Conservation (phyloP, 2,329 filamentous ascomycete genomes). For the Elsinoe necatrix region DNA sequence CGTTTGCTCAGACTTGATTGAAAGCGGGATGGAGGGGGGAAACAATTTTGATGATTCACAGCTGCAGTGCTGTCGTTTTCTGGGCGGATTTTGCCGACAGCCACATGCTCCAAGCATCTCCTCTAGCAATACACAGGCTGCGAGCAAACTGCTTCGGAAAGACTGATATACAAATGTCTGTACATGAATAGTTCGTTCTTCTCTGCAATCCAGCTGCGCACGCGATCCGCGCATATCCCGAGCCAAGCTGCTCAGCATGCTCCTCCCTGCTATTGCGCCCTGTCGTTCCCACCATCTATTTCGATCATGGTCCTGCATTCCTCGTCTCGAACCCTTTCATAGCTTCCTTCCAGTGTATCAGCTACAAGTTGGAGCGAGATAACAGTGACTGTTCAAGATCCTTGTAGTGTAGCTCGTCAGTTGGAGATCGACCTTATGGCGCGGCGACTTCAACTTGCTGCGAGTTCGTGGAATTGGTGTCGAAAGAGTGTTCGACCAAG, state of each 20-base stretch:
- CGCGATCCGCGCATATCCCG: neutral
- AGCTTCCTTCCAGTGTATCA: neutral
- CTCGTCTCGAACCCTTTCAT: neutral
- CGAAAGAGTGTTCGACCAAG: too few species aligned
- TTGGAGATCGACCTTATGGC: too few species aligned
- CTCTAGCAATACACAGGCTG: too few species aligned
- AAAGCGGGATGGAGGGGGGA: constrained; percentile 9
- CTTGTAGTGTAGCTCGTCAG: too few species aligned
- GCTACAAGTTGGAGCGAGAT: too few species aligned
- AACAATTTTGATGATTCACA: constrained; percentile 14
- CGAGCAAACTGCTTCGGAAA: too few species aligned
- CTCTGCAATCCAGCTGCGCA: neutral
- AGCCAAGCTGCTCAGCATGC: neutral
- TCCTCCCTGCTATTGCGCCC: too few species aligned
- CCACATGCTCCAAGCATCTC: neutral
- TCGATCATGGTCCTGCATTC: too few species aligned
- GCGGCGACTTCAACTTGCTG: too few species aligned
- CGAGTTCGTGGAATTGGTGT: too few species aligned
- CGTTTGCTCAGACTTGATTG: neutral
- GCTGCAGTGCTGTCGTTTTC: neutral
- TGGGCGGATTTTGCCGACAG: neutral
- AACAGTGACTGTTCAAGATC: neutral
- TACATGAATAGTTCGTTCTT: neutral
- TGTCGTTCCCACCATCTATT: too few species aligned
- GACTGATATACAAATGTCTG: neutral